These are phyloP conservation scores for Pythium chondricola DNA, from an alignment of 352 stramenopile genomes.

Conservation along the genomic window DNA sequence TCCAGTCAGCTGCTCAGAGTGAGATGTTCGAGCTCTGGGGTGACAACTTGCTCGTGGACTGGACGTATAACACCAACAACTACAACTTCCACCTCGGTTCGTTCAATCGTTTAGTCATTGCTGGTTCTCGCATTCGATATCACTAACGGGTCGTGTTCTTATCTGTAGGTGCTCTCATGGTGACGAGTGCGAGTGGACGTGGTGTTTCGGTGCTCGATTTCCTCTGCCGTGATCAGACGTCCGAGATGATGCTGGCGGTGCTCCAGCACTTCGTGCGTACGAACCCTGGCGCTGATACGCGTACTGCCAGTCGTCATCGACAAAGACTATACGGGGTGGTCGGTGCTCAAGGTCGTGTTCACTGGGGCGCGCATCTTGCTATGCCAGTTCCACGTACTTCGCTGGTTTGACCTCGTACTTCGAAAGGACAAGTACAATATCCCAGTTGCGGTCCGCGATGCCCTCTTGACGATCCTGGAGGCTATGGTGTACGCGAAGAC, in stretches of 20 bases:
- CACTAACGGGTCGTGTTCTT: not conserved
- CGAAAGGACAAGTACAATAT: not conserved
- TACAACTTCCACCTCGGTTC: conserved; percentile 12
- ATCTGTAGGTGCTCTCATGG: conserved; percentile 8
- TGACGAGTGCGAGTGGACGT: conserved; percentile 2
- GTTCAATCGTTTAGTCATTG: not conserved
- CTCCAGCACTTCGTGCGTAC: conserved; percentile 4
- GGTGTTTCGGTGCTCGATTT: conserved; percentile 18
- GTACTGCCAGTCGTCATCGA: conserved; percentile 11
- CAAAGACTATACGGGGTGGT: conserved; percentile 18
- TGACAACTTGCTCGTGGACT: conserved; percentile 15
- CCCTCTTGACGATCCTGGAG: not conserved
- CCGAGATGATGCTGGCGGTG: conserved; percentile 9
- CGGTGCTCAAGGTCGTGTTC: conserved; percentile 1
- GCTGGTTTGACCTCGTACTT: not conserved
- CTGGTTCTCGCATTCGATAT: not conserved
- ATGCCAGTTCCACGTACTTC: conserved; percentile 17
- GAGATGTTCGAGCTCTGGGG: conserved; percentile 11
- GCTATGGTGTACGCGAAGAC: not conserved
- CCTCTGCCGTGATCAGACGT: conserved; percentile 7
- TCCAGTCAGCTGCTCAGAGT: conserved; percentile 4
- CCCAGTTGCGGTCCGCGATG: not conserved
- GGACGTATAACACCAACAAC: conserved; percentile 21
- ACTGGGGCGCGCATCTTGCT: not conserved
- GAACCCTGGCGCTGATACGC: not conserved